Evolutionary conservation across 257 asterid genomes (phyloP), one percentile per base, ranked within the genome.

Genomic region (Plantago ovata): DNA sequence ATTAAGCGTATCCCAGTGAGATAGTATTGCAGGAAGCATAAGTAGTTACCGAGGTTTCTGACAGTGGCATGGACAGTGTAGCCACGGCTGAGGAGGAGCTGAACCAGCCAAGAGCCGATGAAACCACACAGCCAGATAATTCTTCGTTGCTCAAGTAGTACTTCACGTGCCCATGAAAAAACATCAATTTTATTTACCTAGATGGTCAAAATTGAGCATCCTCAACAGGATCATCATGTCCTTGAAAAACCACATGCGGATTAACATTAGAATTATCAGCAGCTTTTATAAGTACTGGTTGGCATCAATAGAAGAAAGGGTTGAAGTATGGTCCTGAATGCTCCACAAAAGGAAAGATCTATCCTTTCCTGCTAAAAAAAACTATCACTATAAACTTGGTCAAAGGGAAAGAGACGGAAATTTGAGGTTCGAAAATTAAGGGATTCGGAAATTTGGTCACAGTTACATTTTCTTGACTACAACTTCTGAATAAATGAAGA

Each of bases 161-260:
- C n/a, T n/a, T n/a, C n/a, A n/a, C n/a, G n/a, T 0, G 7, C 36
- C 36, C 36, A 28, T 28, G n/a, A 43, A 57, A 18, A 38, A 39
- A 36, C 21, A 28, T 39, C 61, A 54, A 58, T 16, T 51, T 10
- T n/a, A 39, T 50, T 22, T 78, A 93, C 99, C 99, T 93, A 49
- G 95, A 79, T 21, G 98, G 98, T 75, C 96, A 91, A 68, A 91
- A 91, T 66, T 91, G 98, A 68, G 87, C 96, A 70, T 91, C 98
- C 76, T 87, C 98, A 66, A 91, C 98, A 43, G 98, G 87, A 62
- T 91, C 98, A 53, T 61, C 76, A 69, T 91, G 98, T 62, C 99
- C 99, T 40, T 75, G 77, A 69, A 93, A 93, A 61, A 86, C 61
- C 38, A 96, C 97, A 48, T 96, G 96, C 48, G 99, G 96, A 19